Percentiles rank a stretch among this genome's conserved stretches.
Conservation (phyloP, 176 grass and related monocot genomes). For the Lolium multiflorum region DNA sequence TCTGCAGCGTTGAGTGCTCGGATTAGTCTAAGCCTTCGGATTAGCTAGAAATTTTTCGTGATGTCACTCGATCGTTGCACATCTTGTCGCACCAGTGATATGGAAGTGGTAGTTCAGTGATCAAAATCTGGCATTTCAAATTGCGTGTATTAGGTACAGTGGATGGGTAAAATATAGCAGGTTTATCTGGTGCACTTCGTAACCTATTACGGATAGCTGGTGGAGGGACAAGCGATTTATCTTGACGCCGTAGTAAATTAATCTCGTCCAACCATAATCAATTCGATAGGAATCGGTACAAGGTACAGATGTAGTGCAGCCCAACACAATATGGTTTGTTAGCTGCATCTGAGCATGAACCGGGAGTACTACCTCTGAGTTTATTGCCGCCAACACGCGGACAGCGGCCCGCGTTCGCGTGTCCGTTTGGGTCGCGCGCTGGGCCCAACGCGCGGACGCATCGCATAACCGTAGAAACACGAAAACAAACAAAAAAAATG, state of each 20-base stretch:
- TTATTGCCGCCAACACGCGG: too few species aligned
- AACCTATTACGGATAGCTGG: neutral
- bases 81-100: slow-evolving; percentile 6
- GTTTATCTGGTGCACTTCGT: neutral
- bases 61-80: slow-evolving; percentile 20
- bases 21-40: slow-evolving; percentile 23
- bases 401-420: too few species aligned
- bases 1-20: neutral
- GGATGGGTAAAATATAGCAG: slow-evolving; percentile 22
- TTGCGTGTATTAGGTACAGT: slow-evolving; percentile 29
- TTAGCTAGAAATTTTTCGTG: slow-evolving; percentile 49
- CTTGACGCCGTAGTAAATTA: slow-evolving; percentile 17
- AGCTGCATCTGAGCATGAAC: too few species aligned
- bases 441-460: too few species aligned
- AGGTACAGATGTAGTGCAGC: neutral
- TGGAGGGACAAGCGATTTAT: neutral
- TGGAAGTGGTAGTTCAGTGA: neutral
- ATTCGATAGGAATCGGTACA: neutral
- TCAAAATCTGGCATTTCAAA: slow-evolving; percentile 31
- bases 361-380: too few species aligned
- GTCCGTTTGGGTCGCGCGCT: too few species aligned
- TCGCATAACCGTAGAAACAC: too few species aligned
- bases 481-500: too few species aligned
- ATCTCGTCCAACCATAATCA: slow-evolving; percentile 9
- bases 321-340: too few species aligned